Evolutionary conservation across 2,329 filamentous ascomycete genomes (phyloP), one percentile per base, ranked within the genome.

Genomic region (Penicillium sp.): DNA sequence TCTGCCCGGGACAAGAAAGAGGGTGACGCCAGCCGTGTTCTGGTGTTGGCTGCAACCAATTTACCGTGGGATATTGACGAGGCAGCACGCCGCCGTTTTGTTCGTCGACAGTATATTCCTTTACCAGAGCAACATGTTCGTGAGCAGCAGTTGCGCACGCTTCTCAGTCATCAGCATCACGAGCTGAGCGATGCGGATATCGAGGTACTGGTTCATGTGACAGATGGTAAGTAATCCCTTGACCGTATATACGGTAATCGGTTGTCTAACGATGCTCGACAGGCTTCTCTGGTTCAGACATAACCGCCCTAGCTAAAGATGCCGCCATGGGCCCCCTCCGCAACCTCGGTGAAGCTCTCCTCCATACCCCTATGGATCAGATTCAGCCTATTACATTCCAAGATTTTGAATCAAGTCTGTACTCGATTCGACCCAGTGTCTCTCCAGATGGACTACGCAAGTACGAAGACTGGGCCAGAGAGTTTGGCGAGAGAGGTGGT

Each of bases 281-380:
- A 97, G 93, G 92, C n/a, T 99, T 96, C 77, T 97, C 92, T 9
- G 95, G 95, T 45, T 96, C 92, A 2, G 95, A 99, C 69, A 96
- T 99, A 63, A 98, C 95, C 23, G 93, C 95, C 1, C 81, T 99
- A 9, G 95, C 95, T 8, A 99, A 99, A 76, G 95, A 99, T 72
- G 95, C 95, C 9, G 95, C 95, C 3, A 99, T 99, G 95, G 93
- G 95, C 0, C 95, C 95, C 0, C 80, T 99, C 13, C 86, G 95
- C 31, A 93, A 92, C 53, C 80, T 98, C 2, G 95, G 95, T 26
- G 95, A 98, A 72, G 91, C 90, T 42, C 79, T 99, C 29, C 81
- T 99, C 33, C 88, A 91, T 63, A 98, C 96, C 82, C 90, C 89
- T 0, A 96, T 95, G 85, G 95, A 99, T 60, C 87, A 98, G 65